phyloP scores from a whole-genome alignment of 257 asterid genomes.

The Euphrasia confusa region DNA sequence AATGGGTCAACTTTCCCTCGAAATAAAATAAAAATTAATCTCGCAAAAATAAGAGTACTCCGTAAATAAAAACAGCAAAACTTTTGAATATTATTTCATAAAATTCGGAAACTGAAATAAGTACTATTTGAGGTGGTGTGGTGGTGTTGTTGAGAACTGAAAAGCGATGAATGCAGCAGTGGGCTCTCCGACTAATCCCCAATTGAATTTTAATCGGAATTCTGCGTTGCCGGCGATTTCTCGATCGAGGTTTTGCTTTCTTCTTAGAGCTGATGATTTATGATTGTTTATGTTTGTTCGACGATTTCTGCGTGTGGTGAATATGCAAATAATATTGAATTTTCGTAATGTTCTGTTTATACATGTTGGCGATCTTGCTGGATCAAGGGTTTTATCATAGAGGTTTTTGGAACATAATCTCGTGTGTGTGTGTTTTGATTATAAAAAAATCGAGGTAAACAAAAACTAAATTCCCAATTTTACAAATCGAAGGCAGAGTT shows the following conservation, averaged over 20 bases:
- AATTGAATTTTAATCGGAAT: constrained; percentile 26
- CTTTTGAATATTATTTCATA: not conserved
- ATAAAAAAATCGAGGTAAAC: not conserved
- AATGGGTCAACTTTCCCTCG: no score
- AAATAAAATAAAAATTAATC: no score
- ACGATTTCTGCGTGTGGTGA: not conserved
- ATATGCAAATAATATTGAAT: not conserved
- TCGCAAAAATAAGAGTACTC: not conserved
- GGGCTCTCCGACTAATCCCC: constrained; percentile 42
- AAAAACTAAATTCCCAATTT: not conserved
- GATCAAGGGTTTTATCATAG: constrained; percentile 2
- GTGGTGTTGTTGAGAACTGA: constrained; percentile 16
- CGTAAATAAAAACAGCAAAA: not conserved
- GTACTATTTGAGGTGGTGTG: not conserved
- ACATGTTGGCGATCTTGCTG: constrained; percentile 9
- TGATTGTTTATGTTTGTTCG: constrained; percentile 14
- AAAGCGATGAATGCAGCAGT: constrained; percentile 55
- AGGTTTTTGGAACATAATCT: not conserved
- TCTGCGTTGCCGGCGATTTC: constrained; percentile 41
- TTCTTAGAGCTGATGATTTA: not conserved
- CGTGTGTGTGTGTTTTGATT: not conserved
- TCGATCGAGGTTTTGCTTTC: constrained; percentile 1
- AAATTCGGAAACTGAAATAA: not conserved
- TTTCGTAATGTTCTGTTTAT: not conserved
- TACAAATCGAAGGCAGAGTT: not conserved